A percentile compares a stretch with the other conserved stretches of the same genome.
phyloP scores from a whole-genome alignment of 306 rosid genomes.

The Begonia loranthoides region DNA sequence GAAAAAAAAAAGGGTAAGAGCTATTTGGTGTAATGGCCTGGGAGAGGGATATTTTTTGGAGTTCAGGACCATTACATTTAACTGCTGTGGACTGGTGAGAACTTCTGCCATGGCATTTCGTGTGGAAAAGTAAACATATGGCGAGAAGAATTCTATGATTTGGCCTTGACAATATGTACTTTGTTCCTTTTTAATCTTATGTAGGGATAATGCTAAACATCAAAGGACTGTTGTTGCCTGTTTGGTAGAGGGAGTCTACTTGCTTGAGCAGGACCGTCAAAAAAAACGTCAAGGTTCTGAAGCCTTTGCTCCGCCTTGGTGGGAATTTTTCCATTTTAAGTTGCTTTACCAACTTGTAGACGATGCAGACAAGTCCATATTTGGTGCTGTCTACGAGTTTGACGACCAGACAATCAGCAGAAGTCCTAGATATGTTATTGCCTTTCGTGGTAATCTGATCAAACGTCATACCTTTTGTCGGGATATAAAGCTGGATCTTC shows the following conservation, averaged over 20 bases:
- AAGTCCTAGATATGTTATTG: no score
- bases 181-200: no score
- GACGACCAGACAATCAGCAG: no score
- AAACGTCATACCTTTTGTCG: slow-evolving; percentile 41
- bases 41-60: slow-evolving; percentile 56
- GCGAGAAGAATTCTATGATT: no score
- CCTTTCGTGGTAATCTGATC: no score
- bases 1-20: no score
- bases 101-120: no score
- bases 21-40: slow-evolving; percentile 46
- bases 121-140: no score
- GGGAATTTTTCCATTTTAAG: slow-evolving; percentile 69
- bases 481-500: slow-evolving; percentile 58
- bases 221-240: slow-evolving; percentile 72
- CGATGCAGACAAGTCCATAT: slow-evolving; percentile 65
- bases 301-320: slow-evolving; percentile 82
- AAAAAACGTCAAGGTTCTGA: slow-evolving; percentile 39
- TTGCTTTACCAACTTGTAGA: slow-evolving; percentile 48
- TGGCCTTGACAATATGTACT: no score
- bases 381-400: slow-evolving; percentile 74
- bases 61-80: slow-evolving; percentile 67
- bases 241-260: slow-evolving; percentile 83
- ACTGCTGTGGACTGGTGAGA: slow-evolving; percentile 54
- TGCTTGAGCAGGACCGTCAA: slow-evolving; percentile 70
- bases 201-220: slow-evolving; percentile 58